Conservation (phyloP, 345 rosid genomes). For the Noccaea bulbosa region DNA sequence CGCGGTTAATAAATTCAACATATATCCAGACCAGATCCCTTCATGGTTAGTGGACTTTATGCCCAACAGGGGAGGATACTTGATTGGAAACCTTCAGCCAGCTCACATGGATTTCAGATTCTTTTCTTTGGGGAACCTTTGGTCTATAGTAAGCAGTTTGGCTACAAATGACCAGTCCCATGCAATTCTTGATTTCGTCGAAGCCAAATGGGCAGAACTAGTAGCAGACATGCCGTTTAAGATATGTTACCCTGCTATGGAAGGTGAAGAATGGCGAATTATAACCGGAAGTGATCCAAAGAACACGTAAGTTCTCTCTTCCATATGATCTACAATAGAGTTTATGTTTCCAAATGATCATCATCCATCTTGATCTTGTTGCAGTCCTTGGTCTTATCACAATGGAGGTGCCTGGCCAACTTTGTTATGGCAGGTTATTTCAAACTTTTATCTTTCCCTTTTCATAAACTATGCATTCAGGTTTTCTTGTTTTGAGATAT, state of each 20-base stretch:
- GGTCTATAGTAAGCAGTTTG: constrained; percentile 78
- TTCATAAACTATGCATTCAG: too few species aligned
- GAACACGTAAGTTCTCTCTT: constrained; percentile 63
- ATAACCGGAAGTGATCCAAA: constrained; percentile 92
- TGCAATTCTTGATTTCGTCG: constrained; percentile 80
- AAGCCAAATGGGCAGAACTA: constrained; percentile 83
- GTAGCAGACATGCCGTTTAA: constrained; percentile 89
- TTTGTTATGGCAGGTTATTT: constrained; percentile 93
- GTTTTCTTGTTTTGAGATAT: too few species aligned
- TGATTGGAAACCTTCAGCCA: constrained; percentile 91
- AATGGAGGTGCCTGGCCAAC: constrained; percentile 98
- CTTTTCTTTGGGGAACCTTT: constrained; percentile 87
- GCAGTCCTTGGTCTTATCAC: constrained; percentile 97
- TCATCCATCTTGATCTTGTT: constrained; percentile 37
- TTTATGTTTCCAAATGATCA: constrained; percentile 3
- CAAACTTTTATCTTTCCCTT: constrained; percentile 1
- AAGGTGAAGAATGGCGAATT: constrained; percentile 87
- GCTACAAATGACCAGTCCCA: constrained; percentile 80
- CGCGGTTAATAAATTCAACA: constrained; percentile 91
- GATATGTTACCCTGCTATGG: constrained; percentile 84
- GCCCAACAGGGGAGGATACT: constrained; percentile 81
- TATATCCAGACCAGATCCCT: constrained; percentile 92
- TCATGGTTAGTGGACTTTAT: constrained; percentile 83
- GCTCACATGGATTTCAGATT: constrained; percentile 97
- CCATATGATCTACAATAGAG: constrained; percentile 7